Evolutionary conservation across 2,329 filamentous ascomycete species (phyloP).

Genomic region (Grosmannia serpens): DNA sequence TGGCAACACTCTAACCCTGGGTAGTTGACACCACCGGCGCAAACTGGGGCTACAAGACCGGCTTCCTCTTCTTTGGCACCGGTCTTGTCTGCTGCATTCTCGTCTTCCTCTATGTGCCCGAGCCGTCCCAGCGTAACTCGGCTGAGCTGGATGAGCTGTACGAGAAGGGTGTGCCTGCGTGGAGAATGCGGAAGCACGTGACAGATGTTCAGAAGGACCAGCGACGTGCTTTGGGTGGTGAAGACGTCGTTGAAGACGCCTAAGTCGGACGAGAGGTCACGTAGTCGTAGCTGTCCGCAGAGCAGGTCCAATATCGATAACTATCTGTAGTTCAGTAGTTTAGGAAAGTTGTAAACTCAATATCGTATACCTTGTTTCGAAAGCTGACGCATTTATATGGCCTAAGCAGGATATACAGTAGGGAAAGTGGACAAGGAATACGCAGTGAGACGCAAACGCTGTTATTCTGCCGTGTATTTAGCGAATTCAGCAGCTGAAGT

Average conservation of each 20-base stretch:
- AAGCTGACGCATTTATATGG: too few species aligned
- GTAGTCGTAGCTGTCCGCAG: too few species aligned
- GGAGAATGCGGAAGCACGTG: conserved; percentile 12
- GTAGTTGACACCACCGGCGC: conserved; percentile 9
- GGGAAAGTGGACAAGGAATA: too few species aligned
- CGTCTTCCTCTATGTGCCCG: conserved; percentile 13
- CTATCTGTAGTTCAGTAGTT: too few species aligned
- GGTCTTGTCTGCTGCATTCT: conserved; percentile 9
- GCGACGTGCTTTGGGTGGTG: neutral
- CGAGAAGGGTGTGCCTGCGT: conserved; percentile 12
- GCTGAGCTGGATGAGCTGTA: conserved; percentile 17
- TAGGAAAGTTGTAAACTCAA: too few species aligned
- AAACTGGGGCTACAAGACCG: conserved; percentile 15
- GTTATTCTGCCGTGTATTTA: too few species aligned
- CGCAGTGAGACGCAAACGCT: too few species aligned
- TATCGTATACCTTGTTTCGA: too few species aligned
- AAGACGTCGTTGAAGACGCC: neutral
- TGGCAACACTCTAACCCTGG: neutral
- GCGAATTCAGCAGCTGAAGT: too few species aligned
- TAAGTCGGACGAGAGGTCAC: too few species aligned
- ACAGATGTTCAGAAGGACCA: conserved; percentile 8
- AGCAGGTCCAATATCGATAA: too few species aligned
- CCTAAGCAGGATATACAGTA: too few species aligned
- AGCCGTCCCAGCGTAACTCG: conserved; percentile 13
- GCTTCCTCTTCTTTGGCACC: conserved; percentile 12